Percentiles rank a stretch among this genome's conserved stretches.
phyloP scores from a whole-genome alignment of 495 filamentous ascomycete genomes.

The Neurospora hispaniola region DNA sequence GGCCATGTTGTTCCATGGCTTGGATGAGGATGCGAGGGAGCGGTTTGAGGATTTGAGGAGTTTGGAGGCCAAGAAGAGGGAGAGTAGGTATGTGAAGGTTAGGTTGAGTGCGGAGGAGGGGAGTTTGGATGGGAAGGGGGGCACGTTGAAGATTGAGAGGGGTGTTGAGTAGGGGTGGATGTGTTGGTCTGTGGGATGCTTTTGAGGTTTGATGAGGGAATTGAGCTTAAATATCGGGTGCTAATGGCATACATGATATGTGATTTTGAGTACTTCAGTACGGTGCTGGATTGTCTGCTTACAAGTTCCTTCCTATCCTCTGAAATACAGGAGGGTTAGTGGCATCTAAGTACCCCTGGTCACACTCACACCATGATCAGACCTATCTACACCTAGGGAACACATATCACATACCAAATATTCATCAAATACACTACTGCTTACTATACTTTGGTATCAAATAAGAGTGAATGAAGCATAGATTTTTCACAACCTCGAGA shows the following conservation, averaged over 20 bases:
- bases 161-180: neutral
- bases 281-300: neutral
- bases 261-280: neutral
- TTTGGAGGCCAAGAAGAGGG: slow-evolving; percentile 12
- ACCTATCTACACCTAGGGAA: too few relatives aligned
- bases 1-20: slow-evolving; percentile 16
- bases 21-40: slow-evolving; percentile 10
- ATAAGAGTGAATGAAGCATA: too few relatives aligned
- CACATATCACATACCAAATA: too few relatives aligned
- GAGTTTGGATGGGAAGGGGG: neutral
- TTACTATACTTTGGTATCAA: too few relatives aligned
- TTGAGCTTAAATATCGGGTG: neutral
- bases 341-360: neutral
- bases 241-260: neutral
- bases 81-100: slow-evolving; percentile 12
- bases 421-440: too few relatives aligned
- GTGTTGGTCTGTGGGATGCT: neutral
- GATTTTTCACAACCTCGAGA: too few relatives aligned
- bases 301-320: neutral
- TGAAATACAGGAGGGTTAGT: neutral
- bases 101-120: slow-evolving; percentile 1
- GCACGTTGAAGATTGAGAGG: slow-evolving; percentile 4
- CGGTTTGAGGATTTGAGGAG: slow-evolving; percentile 8
- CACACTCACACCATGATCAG: too few relatives aligned
- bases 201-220: neutral